Base-by-base conservation (phyloP, 1,284 basidiomycete genomes). In the Cryptococcus sp. region DNA sequence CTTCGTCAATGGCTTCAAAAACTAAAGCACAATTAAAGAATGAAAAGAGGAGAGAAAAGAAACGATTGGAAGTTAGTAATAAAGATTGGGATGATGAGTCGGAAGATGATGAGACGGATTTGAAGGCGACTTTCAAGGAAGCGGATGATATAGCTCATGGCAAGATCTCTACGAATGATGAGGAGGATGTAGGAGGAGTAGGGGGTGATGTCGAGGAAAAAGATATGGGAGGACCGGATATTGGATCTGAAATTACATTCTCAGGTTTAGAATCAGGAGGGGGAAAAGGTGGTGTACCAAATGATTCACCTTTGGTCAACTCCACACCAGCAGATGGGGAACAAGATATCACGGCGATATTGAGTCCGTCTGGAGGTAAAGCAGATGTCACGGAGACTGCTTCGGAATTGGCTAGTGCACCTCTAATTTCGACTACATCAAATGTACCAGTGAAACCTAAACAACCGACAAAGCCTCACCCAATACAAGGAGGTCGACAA, bases 21-120 rank as follows among this genome's bases (percentile, higher is more conserved):
- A 57, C 58, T 7, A 73, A 87, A 76, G 82, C 82, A 44, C 82
- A 82, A 55, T 86, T 87, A 79, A 90, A 89, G 82, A 90, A 89
- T 60, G 86, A 86, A 55, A 90, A 71, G 60, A 57, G 69, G 45
- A 59, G 62, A 32, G 66, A 64, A 48, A 70, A 72, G 56, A 52
- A 60, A 41, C 60, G 61, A 13, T 42, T 41, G 13, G 47, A 46
- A 37, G 11, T 32, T 7, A 38, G 33, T 23, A 57, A 57, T 15
- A 58, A 55, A 34, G 57, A 38, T 11, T 68, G 67, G 68, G 70
- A 70, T 53, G 67, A 67, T 47, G 52, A 49, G 5, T 59, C 63
- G 37, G 68, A 65, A 4, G 64, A 63, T 15, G 68, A 64, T 31
- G 55, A 57, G 4, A 67, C 66, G 32, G 63, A 57, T 7, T 55